Base-by-base conservation (phyloP, 371 early-diverging fungal genomes). In the Dentiscutata heterogama region DNA sequence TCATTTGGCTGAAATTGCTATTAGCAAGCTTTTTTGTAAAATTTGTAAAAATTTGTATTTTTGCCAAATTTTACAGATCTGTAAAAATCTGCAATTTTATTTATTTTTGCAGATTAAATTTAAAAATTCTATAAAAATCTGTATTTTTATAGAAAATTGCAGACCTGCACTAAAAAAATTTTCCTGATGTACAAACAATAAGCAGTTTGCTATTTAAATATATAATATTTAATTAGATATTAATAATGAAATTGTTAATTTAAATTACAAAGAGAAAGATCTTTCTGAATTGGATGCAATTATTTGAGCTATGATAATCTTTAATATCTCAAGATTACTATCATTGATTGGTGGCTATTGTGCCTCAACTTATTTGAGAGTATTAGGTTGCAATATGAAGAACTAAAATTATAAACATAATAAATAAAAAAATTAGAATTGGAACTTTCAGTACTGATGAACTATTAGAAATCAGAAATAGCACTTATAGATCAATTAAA, bases 281-380 rank as follows among this genome's bases (percentile, higher is more conserved):
- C 65, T 5, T 31, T 20, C 3, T 1, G 42, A 68, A 68, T 27
- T 68, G 20, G 42, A 68, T 46, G 46, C 68, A n/a, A 46, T 16
- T 68, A 42, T 68, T 42, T 16, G 68, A 20, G 68, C 68, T 46
- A 42, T 68, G 42, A 68, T 68, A 68, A 46, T 68, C 68, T 20
- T 68, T 68, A 20, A 2, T 68, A 18, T 13, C 42, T 42, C 3
- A 42, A 1, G 42, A 68, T 68, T n/a, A 3, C 20, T 68, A 46
- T 39, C 42, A 46, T 6, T 3, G 8, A 42, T 42, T 68, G 16
- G 42, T 46, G 11, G 68, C 68, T 42, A 8, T 68, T 39, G 68
- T 42, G 20, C 1, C 42, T 39, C 29, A 6, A 42, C 68, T 68
- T 68, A n/a, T n/a, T 39, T 42, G 46, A 18, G 68, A 68, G 42